These are phyloP conservation scores for Neurospora sublineolata DNA, from an alignment of 495 filamentous ascomycete genomes.

Conservation along the genomic window DNA sequence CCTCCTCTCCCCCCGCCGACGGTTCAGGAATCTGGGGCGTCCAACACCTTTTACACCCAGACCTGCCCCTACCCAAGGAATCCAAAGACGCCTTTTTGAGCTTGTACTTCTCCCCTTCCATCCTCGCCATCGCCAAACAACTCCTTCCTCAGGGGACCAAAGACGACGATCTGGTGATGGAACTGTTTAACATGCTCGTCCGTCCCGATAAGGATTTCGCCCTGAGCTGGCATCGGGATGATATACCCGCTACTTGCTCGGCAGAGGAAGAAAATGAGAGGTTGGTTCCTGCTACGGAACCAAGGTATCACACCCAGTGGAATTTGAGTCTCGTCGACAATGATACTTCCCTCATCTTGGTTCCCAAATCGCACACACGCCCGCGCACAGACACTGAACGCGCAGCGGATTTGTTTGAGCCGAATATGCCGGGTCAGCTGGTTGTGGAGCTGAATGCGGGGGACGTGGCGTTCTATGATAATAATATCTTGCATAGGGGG, in stretches of 20 bases:
- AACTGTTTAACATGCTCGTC: slow-evolving; percentile 71
- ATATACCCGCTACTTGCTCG: slow-evolving; percentile 47
- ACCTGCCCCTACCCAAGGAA: slow-evolving; percentile 28
- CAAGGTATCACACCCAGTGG: slow-evolving; percentile 57
- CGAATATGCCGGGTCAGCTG: slow-evolving; percentile 45
- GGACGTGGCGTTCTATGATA: slow-evolving; percentile 76
- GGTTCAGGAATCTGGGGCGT: slow-evolving; percentile 71
- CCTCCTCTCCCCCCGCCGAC: slow-evolving; percentile 26
- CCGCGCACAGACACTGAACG: slow-evolving; percentile 56
- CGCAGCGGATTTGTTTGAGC: slow-evolving; percentile 45
- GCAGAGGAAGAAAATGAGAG: slow-evolving; percentile 42
- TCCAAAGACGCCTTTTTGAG: slow-evolving; percentile 42
- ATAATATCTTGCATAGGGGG: slow-evolving; percentile 75
- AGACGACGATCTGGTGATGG: slow-evolving; percentile 52
- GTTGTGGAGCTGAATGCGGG: slow-evolving; percentile 55
- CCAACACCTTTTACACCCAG: slow-evolving; percentile 69
- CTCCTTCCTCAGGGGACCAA: slow-evolving; percentile 26
- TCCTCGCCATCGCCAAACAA: slow-evolving; percentile 46
- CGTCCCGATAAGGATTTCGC: slow-evolving; percentile 50
- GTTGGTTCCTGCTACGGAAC: slow-evolving; percentile 28
- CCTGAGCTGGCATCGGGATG: slow-evolving; percentile 70
- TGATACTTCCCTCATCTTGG: slow-evolving; percentile 46
- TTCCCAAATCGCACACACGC: slow-evolving; percentile 59
- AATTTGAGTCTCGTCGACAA: slow-evolving; percentile 65
- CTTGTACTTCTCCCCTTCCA: slow-evolving; percentile 52